phyloP scores from a whole-genome alignment of 768 basidiomycete genomes.

The Hemileccinum impolitum region DNA sequence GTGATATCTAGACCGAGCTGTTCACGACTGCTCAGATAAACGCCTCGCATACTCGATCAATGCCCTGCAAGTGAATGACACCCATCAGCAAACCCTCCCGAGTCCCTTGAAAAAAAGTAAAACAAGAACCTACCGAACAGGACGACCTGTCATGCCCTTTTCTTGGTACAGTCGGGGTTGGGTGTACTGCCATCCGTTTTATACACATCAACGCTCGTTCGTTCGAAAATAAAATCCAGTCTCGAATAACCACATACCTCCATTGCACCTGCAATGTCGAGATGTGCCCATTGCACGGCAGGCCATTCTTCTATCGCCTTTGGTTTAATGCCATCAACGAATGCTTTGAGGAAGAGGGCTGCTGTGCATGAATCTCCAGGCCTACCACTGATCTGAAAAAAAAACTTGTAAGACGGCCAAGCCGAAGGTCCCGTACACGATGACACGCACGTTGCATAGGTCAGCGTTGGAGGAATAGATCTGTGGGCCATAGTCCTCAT shows the following conservation, averaged over 20 bases:
- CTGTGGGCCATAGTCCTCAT: slow-evolving; percentile 75
- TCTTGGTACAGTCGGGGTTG: slow-evolving; percentile 59
- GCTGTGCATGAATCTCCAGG: slow-evolving; percentile 76
- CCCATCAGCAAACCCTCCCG: no score
- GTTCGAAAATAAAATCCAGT: background rate
- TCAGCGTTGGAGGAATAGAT: slow-evolving; percentile 79
- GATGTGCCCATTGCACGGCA: slow-evolving; percentile 76
- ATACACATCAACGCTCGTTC: background rate
- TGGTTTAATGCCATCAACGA: slow-evolving; percentile 70
- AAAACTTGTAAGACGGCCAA: slow-evolving; percentile 3
- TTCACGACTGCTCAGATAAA: no score
- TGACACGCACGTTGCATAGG: slow-evolving; percentile 53
- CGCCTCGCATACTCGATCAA: no score
- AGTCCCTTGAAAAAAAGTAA: no score
- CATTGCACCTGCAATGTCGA: slow-evolving; percentile 82
- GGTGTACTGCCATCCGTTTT: slow-evolving; percentile 38
- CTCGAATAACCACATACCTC: slow-evolving; percentile 43
- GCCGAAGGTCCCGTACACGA: background rate
- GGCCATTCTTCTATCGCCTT: slow-evolving; percentile 53
- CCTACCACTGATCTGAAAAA: slow-evolving; percentile 61
- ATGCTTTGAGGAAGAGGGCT: slow-evolving; percentile 82
- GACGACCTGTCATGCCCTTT: slow-evolving; percentile 77
- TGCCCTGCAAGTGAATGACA: no score
- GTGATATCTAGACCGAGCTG: no score
- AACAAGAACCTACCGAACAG: slow-evolving; percentile 57